Percentiles rank a stretch among this genome's conserved stretches.
phyloP scores from a whole-genome alignment of 139 green algal genomes.

The Yamagishiella unicocca region DNA sequence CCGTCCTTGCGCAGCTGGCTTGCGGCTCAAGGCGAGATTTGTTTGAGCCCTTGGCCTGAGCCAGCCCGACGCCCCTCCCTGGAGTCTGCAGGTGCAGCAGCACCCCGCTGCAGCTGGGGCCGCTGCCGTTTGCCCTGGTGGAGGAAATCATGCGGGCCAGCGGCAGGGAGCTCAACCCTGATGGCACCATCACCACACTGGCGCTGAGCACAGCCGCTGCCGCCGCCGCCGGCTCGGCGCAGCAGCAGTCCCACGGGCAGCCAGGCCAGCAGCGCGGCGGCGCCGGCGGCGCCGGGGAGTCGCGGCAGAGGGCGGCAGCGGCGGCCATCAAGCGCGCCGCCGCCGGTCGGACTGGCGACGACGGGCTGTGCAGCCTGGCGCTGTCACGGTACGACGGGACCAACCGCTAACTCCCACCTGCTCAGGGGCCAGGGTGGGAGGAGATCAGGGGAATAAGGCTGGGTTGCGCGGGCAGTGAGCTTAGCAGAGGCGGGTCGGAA shows the following conservation, averaged over 20 bases:
- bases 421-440: too few species aligned
- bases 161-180: slow-evolving; percentile 11
- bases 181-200: slow-evolving; percentile 25
- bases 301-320: too few species aligned
- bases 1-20: too few species aligned
- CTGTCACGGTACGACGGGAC: neutral
- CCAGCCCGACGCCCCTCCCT: neutral
- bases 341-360: neutral
- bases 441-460: too few species aligned
- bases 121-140: slow-evolving; percentile 35
- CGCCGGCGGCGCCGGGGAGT: too few species aligned
- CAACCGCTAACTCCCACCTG: too few species aligned
- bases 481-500: too few species aligned
- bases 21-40: too few species aligned
- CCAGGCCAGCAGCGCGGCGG: neutral
- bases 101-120: slow-evolving; percentile 42
- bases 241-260: neutral
- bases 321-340: neutral
- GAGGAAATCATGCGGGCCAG: slow-evolving; percentile 45
- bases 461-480: too few species aligned
- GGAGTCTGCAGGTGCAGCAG: slow-evolving; percentile 9
- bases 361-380: neutral
- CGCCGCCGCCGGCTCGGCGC: neutral
- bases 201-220: neutral
- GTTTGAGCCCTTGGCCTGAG: too few species aligned